These are phyloP conservation scores for Bolboschoenus planiculmis DNA, from an alignment of 176 grass and related monocot species.

Conservation along the genomic window DNA sequence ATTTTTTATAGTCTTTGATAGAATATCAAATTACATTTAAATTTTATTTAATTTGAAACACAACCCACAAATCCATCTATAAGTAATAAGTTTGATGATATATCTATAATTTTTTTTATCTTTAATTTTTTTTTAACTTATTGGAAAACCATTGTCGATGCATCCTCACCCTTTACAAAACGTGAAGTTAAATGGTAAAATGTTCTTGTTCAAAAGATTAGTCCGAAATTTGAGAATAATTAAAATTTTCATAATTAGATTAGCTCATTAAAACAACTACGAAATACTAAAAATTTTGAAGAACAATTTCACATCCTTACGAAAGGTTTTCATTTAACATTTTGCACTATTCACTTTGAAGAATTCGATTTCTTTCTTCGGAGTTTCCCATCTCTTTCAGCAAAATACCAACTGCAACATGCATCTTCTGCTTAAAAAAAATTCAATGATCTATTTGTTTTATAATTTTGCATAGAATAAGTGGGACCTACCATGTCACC, in stretches of 20 bases:
- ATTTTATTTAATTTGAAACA: too few relatives aligned
- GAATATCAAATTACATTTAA: too few relatives aligned
- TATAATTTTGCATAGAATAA: background rate
- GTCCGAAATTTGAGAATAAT: background rate
- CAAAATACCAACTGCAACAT: background rate
- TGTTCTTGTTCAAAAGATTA: background rate
- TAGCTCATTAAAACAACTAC: background rate
- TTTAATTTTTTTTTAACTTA: too few relatives aligned
- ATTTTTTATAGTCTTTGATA: too few relatives aligned
- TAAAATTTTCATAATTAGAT: background rate
- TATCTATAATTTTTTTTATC: too few relatives aligned
- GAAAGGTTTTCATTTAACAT: background rate
- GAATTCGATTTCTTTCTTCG: background rate
- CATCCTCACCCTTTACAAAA: too few relatives aligned
- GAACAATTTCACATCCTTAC: background rate
- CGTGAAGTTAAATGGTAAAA: background rate
- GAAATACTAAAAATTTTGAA: background rate
- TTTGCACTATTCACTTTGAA: background rate
- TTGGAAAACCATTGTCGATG: too few relatives aligned
- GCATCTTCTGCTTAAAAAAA: background rate
- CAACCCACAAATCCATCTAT: too few relatives aligned
- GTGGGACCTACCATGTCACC: constrained; percentile 11
- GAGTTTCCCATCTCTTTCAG: background rate
- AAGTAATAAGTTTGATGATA: too few relatives aligned
- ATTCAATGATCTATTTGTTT: background rate